phyloP scores from a whole-genome alignment of 75 land plant genomes.

The Picea sitchensis region DNA sequence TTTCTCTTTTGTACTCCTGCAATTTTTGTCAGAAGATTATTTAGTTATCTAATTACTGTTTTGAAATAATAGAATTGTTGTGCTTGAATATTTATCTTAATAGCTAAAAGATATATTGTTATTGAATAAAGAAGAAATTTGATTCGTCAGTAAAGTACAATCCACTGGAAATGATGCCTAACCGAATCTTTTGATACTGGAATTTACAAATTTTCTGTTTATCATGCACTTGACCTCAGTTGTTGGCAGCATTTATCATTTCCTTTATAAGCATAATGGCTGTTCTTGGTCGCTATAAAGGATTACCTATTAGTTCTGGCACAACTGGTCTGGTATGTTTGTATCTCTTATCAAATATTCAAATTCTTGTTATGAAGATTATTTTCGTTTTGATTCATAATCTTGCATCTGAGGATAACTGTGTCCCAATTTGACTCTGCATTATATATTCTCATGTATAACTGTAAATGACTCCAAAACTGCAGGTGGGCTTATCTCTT shows the following conservation, averaged over 20 bases:
- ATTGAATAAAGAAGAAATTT: background rate
- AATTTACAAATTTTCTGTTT: background rate
- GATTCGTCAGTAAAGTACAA: background rate
- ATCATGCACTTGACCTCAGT: conserved; percentile 27
- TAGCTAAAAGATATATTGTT: background rate
- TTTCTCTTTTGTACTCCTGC: background rate
- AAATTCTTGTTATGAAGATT: background rate
- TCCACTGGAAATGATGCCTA: background rate
- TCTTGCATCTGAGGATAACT: background rate
- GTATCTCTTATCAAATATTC: background rate
- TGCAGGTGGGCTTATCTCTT: conserved; percentile 86
- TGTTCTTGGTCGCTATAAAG: conserved; percentile 41
- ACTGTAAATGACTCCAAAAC: background rate
- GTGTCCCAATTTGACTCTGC: background rate
- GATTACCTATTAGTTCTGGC: conserved; percentile 48
- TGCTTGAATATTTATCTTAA: background rate
- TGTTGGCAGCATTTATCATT: conserved; percentile 76
- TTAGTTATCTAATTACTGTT: background rate
- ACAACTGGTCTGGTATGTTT: conserved; percentile 80
- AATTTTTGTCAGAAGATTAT: conserved; percentile 4
- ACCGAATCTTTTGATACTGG: background rate
- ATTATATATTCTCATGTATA: background rate
- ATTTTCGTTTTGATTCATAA: background rate
- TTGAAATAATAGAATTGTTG: background rate
- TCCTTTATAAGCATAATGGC: conserved; percentile 76